These are phyloP conservation scores for Fragilariopsis cylindrus DNA, from an alignment of 108 stramenopile species.

Conservation along the genomic window DNA sequence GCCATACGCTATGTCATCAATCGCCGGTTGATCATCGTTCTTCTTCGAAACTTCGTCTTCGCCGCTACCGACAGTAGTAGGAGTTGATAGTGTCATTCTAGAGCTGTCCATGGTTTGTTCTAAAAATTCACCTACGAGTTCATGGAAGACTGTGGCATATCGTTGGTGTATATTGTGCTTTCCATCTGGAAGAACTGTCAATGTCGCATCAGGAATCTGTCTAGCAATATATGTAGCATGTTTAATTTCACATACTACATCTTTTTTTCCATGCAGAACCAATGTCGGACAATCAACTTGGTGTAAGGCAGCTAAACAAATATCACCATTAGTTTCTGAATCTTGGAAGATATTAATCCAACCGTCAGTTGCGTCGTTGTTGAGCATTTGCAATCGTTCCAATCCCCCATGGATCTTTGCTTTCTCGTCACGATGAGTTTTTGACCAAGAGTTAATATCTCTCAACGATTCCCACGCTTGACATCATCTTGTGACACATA, in stretches of 20 bases:
- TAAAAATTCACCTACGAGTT: slow-evolving; percentile 11
- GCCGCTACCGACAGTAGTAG: background rate
- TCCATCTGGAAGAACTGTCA: slow-evolving; percentile 23
- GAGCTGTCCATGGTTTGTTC: background rate
- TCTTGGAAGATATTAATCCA: slow-evolving; percentile 21
- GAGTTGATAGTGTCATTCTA: background rate
- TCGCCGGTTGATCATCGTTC: slow-evolving; percentile 6
- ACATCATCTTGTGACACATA: slow-evolving; percentile 28
- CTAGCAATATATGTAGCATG: slow-evolving; percentile 24
- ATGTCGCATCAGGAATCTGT: slow-evolving; percentile 17
- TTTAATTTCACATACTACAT: slow-evolving; percentile 19
- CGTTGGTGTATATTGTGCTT: slow-evolving; percentile 36
- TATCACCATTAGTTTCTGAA: background rate
- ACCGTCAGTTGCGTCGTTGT: slow-evolving; percentile 28
- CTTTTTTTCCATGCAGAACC: slow-evolving; percentile 27
- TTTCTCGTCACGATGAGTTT: slow-evolving; percentile 18
- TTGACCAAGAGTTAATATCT: slow-evolving; percentile 23
- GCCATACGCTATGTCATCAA: slow-evolving; percentile 31
- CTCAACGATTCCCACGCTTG: slow-evolving; percentile 30
- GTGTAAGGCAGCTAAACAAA: slow-evolving; percentile 17
- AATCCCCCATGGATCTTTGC: slow-evolving; percentile 8
- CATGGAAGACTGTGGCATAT: slow-evolving; percentile 21
- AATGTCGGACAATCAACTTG: slow-evolving; percentile 23
- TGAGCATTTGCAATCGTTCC: slow-evolving; percentile 21
- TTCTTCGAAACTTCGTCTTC: background rate